Evolutionary conservation across 805 yeast genomes (phyloP).

Genomic region (Hanseniaspora guilliermondii): DNA sequence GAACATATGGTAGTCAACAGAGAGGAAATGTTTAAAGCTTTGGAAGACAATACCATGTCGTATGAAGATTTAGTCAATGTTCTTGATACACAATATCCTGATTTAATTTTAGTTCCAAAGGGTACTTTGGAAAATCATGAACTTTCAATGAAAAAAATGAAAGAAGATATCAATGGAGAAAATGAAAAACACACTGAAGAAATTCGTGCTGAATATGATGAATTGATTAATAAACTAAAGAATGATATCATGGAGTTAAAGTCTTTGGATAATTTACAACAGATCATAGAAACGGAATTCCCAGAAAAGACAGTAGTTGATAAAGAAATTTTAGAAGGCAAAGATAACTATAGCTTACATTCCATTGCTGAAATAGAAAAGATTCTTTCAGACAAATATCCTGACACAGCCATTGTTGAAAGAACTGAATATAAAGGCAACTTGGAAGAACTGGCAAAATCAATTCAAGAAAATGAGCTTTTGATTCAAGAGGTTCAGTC

Average conservation of each 20-base stretch:
- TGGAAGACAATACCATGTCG: conserved; percentile 8
- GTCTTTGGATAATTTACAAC: neutral
- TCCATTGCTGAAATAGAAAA: neutral
- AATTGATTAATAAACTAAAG: neutral
- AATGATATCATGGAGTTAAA: neutral
- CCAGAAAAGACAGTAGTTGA: neutral
- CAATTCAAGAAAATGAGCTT: neutral
- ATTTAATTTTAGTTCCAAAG: neutral
- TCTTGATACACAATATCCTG: conserved; percentile 4
- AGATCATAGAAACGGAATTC: neutral
- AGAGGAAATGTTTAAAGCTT: conserved; percentile 9
- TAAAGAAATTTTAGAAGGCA: neutral
- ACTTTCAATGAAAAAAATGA: neutral
- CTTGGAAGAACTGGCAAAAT: neutral
- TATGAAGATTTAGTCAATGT: conserved; percentile 2
- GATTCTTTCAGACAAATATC: neutral
- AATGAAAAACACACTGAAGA: neutral
- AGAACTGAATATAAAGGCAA: neutral
- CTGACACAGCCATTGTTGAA: neutral
- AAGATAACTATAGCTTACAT: neutral
- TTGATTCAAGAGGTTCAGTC: neutral
- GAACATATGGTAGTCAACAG: conserved; percentile 3
- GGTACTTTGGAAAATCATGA: neutral
- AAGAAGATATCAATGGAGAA: neutral
- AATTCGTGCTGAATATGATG: neutral